phyloP scores from a whole-genome alignment of 768 basidiomycete genomes.

The Steccherinum ochraceum region DNA sequence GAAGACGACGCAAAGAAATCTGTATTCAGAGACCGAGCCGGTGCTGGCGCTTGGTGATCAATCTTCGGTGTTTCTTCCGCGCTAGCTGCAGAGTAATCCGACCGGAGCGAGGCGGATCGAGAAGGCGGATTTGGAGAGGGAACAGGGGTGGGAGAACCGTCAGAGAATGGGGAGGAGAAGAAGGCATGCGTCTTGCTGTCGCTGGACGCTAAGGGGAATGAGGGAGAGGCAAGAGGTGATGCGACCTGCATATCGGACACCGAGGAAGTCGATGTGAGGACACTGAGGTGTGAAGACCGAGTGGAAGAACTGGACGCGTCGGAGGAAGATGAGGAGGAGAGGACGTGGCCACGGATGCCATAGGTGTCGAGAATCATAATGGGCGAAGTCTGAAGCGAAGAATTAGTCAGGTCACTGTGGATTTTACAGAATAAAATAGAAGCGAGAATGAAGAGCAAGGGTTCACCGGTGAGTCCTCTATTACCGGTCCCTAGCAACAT shows the following conservation, averaged over 20 bases:
- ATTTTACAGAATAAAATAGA: too few relatives aligned
- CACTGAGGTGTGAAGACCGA: constrained; percentile 20
- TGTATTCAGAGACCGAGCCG: constrained; percentile 22
- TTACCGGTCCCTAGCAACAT: too few relatives aligned
- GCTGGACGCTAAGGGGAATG: constrained; percentile 16
- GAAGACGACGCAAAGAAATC: constrained; percentile 17
- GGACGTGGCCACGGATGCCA: constrained; percentile 9
- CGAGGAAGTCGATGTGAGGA: constrained; percentile 15
- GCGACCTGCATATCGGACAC: constrained; percentile 2
- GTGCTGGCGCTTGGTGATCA: too few relatives aligned
- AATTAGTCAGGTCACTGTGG: too few relatives aligned
- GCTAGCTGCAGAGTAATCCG: too few relatives aligned
- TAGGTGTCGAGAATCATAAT: constrained; percentile 20
- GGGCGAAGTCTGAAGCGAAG: not conserved
- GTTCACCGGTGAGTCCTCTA: too few relatives aligned
- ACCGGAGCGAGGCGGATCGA: constrained; percentile 33
- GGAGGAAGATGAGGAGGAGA: constrained; percentile 17
- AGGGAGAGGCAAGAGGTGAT: constrained; percentile 21
- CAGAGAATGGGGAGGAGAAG: constrained; percentile 35
- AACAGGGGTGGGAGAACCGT: constrained; percentile 17
- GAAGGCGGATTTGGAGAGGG: constrained; percentile 23
- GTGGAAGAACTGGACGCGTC: constrained; percentile 12
- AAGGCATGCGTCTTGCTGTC: constrained; percentile 26
- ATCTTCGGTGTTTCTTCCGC: too few relatives aligned
- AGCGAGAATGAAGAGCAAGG: too few relatives aligned